Evolutionary conservation across 2,329 filamentous ascomycete genomes (phyloP).

Genomic region (Fusarium tanahbumbuense): DNA sequence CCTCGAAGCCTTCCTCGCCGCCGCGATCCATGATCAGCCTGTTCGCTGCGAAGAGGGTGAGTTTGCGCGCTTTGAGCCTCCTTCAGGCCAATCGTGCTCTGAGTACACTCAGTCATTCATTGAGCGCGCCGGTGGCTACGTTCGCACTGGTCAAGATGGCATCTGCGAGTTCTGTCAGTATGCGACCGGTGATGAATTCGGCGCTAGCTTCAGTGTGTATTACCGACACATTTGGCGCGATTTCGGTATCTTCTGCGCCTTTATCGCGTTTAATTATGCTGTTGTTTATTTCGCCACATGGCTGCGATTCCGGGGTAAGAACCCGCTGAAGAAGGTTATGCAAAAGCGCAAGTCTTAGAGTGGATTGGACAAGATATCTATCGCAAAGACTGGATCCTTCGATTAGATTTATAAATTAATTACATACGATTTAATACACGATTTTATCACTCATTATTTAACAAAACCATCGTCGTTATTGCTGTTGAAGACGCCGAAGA

Average conservation of each 20-base stretch:
- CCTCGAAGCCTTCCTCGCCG: conserved; percentile 69
- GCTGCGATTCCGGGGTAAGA: conserved; percentile 55
- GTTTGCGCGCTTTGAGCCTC: conserved; percentile 69
- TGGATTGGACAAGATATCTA: background rate
- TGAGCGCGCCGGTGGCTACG: conserved; percentile 67
- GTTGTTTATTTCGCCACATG: conserved; percentile 55
- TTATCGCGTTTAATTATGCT: conserved; percentile 71
- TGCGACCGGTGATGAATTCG: conserved; percentile 69
- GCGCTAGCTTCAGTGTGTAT: conserved; percentile 68
- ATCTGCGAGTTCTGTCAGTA: conserved; percentile 75
- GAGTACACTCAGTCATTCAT: conserved; percentile 68
- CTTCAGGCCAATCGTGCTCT: conserved; percentile 69
- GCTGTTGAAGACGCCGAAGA: background rate
- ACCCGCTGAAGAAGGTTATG: conserved; percentile 50
- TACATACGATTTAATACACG: background rate
- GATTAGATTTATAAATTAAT: background rate
- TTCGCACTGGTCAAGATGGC: conserved; percentile 65
- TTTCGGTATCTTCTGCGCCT: conserved; percentile 73
- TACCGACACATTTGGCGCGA: conserved; percentile 73
- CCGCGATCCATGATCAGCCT: conserved; percentile 64
- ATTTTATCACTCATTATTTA: background rate
- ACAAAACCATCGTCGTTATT: background rate
- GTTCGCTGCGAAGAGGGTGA: conserved; percentile 68
- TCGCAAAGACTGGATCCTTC: background rate
- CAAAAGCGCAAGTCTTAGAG: conserved; percentile 40